Conservation (phyloP, 2,329 filamentous ascomycete genomes). For the Arthrinium puccinioides region DNA sequence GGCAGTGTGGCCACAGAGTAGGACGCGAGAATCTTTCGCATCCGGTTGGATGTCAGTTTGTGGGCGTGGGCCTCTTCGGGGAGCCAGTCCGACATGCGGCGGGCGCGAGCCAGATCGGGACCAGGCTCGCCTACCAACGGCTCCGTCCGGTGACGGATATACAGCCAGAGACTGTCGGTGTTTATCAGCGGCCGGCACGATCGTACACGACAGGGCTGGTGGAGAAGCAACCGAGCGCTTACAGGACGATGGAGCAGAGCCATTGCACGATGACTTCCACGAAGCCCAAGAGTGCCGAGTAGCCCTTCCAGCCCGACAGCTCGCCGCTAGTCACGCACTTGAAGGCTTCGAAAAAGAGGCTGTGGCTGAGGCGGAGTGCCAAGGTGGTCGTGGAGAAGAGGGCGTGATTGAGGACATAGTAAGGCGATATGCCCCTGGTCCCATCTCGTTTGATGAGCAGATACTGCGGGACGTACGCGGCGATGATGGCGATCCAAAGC, state of each 20-base stretch:
- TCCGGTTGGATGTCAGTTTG: constrained; percentile 6
- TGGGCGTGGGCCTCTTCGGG: constrained; percentile 6
- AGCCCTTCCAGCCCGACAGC: constrained; percentile 6
- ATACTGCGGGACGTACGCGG: constrained; percentile 6
- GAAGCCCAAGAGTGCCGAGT: constrained; percentile 6
- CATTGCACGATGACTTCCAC: constrained; percentile 8
- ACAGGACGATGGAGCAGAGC: constrained; percentile 8
- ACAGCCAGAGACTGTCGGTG: constrained; percentile 1
- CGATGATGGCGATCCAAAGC: constrained; percentile 5
- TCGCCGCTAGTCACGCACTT: constrained; percentile 5
- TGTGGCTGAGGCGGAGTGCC: constrained; percentile 8
- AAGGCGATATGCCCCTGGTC: constrained; percentile 8
- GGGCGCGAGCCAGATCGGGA: constrained; percentile 5
- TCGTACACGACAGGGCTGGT: not conserved
- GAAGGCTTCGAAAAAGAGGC: constrained; percentile 5
- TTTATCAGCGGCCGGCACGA: too few relatives aligned
- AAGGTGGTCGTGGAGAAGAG: constrained; percentile 9
- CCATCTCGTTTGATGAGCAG: constrained; percentile 2
- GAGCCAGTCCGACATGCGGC: constrained; percentile 7
- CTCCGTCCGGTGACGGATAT: constrained; percentile 6
- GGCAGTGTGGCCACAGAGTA: constrained; percentile 4
- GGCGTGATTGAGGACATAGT: constrained; percentile 8
- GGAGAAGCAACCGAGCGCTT: not conserved
- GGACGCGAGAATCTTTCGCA: constrained; percentile 1
- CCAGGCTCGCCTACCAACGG: not conserved